Percentiles rank a stretch among this genome's conserved stretches.
phyloP scores from a whole-genome alignment of 495 filamentous ascomycete species.

The Penicillium atrosanguineum region DNA sequence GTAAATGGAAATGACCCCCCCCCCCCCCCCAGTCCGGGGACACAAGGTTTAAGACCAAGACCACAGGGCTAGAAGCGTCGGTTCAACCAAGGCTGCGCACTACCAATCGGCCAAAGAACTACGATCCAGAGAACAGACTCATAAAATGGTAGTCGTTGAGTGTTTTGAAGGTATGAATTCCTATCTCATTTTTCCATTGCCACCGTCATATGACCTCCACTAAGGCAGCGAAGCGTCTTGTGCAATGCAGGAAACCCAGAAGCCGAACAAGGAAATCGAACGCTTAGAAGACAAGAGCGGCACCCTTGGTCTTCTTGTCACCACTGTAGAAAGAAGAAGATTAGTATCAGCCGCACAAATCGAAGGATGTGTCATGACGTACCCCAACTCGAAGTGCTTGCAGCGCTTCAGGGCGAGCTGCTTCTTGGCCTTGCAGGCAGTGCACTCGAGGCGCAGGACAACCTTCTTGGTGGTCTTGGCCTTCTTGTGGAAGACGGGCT shows the following conservation, averaged over 20 bases:
- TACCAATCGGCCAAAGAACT: background rate
- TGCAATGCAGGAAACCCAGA: slow-evolving; percentile 49
- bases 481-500: slow-evolving; percentile 99
- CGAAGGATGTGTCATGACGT: slow-evolving; percentile 40
- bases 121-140: slow-evolving; percentile 11
- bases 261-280: slow-evolving; percentile 50
- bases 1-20: background rate
- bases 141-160: slow-evolving; percentile 42
- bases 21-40: background rate
- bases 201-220: slow-evolving; percentile 46
- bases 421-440: slow-evolving; percentile 95
- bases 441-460: slow-evolving; percentile 96
- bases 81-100: background rate
- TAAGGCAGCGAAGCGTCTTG: slow-evolving; percentile 30
- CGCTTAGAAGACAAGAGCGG: slow-evolving; percentile 94
- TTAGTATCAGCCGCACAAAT: slow-evolving; percentile 18
- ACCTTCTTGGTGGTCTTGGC: slow-evolving; percentile 99
- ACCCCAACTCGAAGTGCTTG: slow-evolving; percentile 99
- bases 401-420: slow-evolving; percentile 97
- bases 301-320: slow-evolving; percentile 99
- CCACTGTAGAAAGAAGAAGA: slow-evolving; percentile 60
- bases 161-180: slow-evolving; percentile 46
- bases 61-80: background rate
- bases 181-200: slow-evolving; percentile 53
- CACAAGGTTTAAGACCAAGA: background rate